Percentiles rank a stretch among this genome's conserved stretches.
Conservation (phyloP, 176 grass and related monocot species). For the Chrysopogon serrulatus region DNA sequence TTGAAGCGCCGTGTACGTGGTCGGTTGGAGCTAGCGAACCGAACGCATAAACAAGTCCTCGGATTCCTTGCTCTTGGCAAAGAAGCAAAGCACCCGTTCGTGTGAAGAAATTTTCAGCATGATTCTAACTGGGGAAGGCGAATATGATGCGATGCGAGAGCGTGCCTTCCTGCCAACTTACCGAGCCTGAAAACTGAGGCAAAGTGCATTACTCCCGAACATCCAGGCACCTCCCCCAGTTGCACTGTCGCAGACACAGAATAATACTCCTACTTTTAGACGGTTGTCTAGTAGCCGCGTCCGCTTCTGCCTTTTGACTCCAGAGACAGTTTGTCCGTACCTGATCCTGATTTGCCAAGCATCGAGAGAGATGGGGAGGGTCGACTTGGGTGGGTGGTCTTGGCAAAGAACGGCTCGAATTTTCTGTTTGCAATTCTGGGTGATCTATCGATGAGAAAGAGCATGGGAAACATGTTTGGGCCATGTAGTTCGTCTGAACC, state of each 20-base stretch:
- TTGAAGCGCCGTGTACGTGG: not conserved
- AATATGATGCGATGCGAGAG: not conserved
- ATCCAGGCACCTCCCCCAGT: conserved; percentile 2
- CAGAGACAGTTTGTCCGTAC: not conserved
- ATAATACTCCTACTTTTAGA: not conserved
- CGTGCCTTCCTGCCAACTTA: not conserved
- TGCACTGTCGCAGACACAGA: not conserved
- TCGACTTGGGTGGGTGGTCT: not conserved
- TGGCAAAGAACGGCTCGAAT: not conserved
- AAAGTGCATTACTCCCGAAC: not conserved
- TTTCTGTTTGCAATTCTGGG: not conserved
- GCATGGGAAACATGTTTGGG: no score
- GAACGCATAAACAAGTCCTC: not conserved
- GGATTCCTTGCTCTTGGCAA: not conserved
- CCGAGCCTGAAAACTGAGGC: not conserved
- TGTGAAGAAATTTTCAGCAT: not conserved
- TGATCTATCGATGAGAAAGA: no score
- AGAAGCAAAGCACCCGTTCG: not conserved
- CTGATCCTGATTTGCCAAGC: conserved; percentile 1
- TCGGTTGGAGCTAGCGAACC: not conserved
- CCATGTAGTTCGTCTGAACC: no score
- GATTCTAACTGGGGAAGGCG: not conserved
- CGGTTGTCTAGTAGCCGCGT: conserved; percentile 15
- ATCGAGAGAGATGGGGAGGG: not conserved
- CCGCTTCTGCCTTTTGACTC: not conserved